Conservation (phyloP, 176 grass and related monocot genomes). For the Phoenix roebelenii region DNA sequence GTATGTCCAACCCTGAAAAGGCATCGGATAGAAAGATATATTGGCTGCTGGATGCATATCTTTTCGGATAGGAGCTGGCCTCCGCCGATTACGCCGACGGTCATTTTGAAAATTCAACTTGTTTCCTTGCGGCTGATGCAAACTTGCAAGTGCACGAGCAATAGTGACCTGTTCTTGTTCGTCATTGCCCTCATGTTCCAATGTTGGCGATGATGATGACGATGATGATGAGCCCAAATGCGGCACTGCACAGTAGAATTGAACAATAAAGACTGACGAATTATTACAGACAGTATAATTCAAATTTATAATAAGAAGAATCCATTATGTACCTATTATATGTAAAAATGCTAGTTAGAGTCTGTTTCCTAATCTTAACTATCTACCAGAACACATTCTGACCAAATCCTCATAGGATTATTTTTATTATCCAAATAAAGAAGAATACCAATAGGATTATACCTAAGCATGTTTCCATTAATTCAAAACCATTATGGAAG, state of each 20-base stretch:
- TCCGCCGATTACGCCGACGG: slow-evolving; percentile 20
- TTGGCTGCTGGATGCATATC: slow-evolving; percentile 27
- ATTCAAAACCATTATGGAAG: too few species aligned
- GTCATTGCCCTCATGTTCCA: slow-evolving; percentile 30
- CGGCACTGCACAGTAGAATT: slow-evolving; percentile 28
- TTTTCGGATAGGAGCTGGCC: slow-evolving; percentile 14
- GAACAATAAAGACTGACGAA: background rate
- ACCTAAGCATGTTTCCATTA: too few species aligned
- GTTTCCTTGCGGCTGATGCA: slow-evolving; percentile 30
- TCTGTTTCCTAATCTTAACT: too few species aligned
- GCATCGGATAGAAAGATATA: slow-evolving; percentile 19
- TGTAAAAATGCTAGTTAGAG: too few species aligned
- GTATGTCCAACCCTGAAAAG: slow-evolving; percentile 41
- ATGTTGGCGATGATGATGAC: slow-evolving; percentile 24
- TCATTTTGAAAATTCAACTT: slow-evolving; percentile 27
- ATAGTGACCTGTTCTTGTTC: slow-evolving; percentile 51
- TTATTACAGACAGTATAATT: too few species aligned
- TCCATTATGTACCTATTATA: too few species aligned
- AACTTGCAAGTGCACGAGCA: slow-evolving; percentile 53
- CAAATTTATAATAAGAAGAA: too few species aligned
- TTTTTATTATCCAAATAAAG: too few species aligned
- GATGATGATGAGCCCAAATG: slow-evolving; percentile 19
- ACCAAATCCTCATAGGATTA: too few species aligned
- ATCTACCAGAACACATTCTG: too few species aligned
- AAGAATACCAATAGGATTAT: too few species aligned